Percentiles rank a stretch among this genome's conserved stretches.
Evolutionary conservation across 768 basidiomycete genomes (phyloP).

Genomic region (Coprinopsis strossmayeri): DNA sequence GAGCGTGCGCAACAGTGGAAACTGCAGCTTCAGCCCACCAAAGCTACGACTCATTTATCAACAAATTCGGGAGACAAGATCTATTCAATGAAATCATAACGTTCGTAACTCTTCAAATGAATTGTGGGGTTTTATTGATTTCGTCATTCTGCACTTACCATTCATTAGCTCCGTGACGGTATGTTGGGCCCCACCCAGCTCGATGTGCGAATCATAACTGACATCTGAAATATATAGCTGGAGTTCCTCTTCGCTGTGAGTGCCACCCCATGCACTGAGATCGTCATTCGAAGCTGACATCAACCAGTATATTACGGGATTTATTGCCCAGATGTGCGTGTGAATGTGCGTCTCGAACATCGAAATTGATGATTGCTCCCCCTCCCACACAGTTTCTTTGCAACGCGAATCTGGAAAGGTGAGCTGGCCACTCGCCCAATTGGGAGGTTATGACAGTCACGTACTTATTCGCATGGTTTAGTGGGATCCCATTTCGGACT

Average conservation of each 20-base stretch:
- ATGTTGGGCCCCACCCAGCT: background rate
- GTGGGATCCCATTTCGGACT: constrained; percentile 4
- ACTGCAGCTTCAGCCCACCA: constrained; percentile 5
- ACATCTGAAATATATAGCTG: background rate
- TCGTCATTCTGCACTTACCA: background rate
- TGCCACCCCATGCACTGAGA: background rate
- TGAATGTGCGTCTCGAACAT: background rate
- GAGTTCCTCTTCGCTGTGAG: constrained; percentile 8
- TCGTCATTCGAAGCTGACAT: background rate
- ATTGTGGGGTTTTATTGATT: background rate
- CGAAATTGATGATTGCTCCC: background rate
- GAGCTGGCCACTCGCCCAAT: background rate
- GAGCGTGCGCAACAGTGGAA: constrained; percentile 3
- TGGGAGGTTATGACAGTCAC: background rate
- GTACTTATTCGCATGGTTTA: background rate
- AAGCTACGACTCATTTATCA: constrained; percentile 6
- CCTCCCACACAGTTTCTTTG: constrained; percentile 2
- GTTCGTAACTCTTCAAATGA: no score
- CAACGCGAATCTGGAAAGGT: constrained; percentile 7
- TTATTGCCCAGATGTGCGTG: constrained; percentile 7
- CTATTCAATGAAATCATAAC: constrained; percentile 5
- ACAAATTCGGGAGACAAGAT: constrained; percentile 6
- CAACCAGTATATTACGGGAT: constrained; percentile 5
- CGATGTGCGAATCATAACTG: background rate
- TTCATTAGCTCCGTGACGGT: constrained; percentile 3